Base-by-base conservation (phyloP, 345 rosid species). In the Acer campestre region DNA sequence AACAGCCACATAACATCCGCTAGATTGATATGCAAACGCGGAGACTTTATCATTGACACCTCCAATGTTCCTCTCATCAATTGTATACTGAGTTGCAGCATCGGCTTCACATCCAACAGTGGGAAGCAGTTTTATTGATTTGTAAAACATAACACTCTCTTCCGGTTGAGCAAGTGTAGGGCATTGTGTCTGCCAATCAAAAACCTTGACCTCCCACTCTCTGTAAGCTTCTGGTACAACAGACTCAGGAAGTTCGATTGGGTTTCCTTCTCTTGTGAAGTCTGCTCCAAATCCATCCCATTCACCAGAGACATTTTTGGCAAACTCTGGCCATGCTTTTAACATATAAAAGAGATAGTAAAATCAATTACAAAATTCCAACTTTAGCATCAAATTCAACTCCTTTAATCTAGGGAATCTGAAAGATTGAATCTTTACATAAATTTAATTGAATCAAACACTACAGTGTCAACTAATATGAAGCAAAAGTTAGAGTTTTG, bases 21-120 rank as follows among this genome's bases (percentile, higher is more conserved):
- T 82, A 56, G 89, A 80, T 46, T 92, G 85, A 77, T 89, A 96
- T 42, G 92, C 93, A 84, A 96, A 93, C 29, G 88, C 85, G 23
- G 85, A 81, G 55, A 79, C 90, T 46, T 78, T 65, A 77, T 75
- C 82, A 6, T 76, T 79, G 1, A 23, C 66, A 8, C 84, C 89
- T 38, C 84, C 91, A 71, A 86, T 75, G 74, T 58, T 83, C 81
- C 91, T 86, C 61, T 85, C 84, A 35, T 91, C 89, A 11, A 89
- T 73, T 80, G 80, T 88, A 80, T 90, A 78, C 27, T 88, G 89
- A 1, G 98, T 96, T 67, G 99, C 97, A 27, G 97, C 98, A 80
- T 93, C 99, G 0, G 97, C 99, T 88, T 96, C 99, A 58, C 99
- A 96, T 56, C 99, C 99, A 16, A 96, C 99, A 1, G 99, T 96